Conservation (phyloP, 306 rosid genomes). For the Glycine tomentella region DNA sequence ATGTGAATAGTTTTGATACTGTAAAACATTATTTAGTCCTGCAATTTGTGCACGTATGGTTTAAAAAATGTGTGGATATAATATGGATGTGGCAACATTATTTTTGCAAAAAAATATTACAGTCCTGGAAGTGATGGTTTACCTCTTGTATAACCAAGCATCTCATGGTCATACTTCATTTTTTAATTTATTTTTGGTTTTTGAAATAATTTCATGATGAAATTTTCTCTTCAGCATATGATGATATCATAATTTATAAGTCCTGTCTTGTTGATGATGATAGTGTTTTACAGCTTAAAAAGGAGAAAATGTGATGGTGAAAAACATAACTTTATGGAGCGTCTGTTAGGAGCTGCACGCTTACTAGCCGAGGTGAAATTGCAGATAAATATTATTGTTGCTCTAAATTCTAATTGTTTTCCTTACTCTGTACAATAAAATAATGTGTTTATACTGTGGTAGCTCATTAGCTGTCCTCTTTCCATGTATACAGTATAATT, state of each 20-base stretch:
- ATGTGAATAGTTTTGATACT: background rate
- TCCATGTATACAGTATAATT: background rate
- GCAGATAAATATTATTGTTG: slow-evolving; percentile 35
- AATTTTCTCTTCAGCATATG: slow-evolving; percentile 2
- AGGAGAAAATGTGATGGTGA: slow-evolving; percentile 73
- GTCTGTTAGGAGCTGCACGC: slow-evolving; percentile 80
- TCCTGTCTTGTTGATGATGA: slow-evolving; percentile 23
- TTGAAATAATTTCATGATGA: slow-evolving; percentile 13
- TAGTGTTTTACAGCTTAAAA: slow-evolving; percentile 66
- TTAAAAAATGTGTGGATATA: slow-evolving; percentile 11
- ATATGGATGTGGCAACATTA: slow-evolving; percentile 26
- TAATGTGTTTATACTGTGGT: slow-evolving; percentile 26
- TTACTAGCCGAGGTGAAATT: slow-evolving; percentile 71
- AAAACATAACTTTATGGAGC: slow-evolving; percentile 77
- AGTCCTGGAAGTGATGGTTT: slow-evolving; percentile 1
- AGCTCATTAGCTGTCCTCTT: slow-evolving; percentile 30
- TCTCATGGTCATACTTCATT: background rate
- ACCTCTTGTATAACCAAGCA: slow-evolving; percentile 17
- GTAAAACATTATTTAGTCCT: background rate
- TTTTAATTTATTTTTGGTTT: slow-evolving; percentile 13
- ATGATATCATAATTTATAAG: slow-evolving; percentile 5
- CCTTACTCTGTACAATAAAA: background rate
- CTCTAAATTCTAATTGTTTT: background rate
- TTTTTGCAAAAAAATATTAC: background rate
- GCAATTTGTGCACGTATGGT: background rate